Evolutionary conservation across 257 asterid species (phyloP).

Genomic region (Solanum verrucosum): DNA sequence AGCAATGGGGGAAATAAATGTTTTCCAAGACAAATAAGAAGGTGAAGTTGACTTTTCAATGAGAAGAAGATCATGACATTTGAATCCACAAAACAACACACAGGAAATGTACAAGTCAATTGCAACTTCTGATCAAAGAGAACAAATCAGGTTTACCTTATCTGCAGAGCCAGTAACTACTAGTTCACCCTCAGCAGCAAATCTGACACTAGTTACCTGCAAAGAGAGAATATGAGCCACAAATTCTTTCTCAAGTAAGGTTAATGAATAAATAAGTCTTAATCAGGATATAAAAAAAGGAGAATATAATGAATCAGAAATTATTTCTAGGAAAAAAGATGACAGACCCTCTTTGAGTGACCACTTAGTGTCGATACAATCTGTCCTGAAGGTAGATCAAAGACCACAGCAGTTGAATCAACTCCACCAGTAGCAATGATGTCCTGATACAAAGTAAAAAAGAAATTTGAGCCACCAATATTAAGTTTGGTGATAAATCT

Average conservation of each 20-base stretch:
- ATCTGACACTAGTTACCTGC: slow-evolving; percentile 29
- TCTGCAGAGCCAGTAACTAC: slow-evolving; percentile 66
- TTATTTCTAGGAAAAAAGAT: slow-evolving; percentile 1
- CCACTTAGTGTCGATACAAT: slow-evolving; percentile 91
- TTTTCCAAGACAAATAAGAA: not conserved
- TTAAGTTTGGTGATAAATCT: not conserved
- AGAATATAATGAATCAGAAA: not conserved
- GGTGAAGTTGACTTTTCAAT: not conserved
- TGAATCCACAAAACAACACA: not conserved
- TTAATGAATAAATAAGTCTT: not conserved
- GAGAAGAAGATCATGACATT: not conserved
- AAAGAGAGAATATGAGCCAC: slow-evolving; percentile 8
- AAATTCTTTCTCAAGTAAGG: slow-evolving; percentile 27
- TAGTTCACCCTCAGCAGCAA: slow-evolving; percentile 57
- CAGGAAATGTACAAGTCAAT: not conserved
- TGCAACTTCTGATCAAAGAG: not conserved
- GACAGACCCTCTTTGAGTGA: slow-evolving; percentile 81
- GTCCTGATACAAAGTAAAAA: slow-evolving; percentile 35
- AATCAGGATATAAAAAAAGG: not conserved
- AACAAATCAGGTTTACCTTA: slow-evolving; percentile 26
- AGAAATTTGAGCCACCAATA: not conserved
- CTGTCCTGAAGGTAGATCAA: slow-evolving; percentile 82
- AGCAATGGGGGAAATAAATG: not conserved
- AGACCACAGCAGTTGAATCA: slow-evolving; percentile 76
- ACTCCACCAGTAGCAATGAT: slow-evolving; percentile 88